Evolutionary conservation across 192 early-diverging fungal genomes (phyloP), one percentile per base, ranked within the genome.

Genomic region (Podochytrium sp.): DNA sequence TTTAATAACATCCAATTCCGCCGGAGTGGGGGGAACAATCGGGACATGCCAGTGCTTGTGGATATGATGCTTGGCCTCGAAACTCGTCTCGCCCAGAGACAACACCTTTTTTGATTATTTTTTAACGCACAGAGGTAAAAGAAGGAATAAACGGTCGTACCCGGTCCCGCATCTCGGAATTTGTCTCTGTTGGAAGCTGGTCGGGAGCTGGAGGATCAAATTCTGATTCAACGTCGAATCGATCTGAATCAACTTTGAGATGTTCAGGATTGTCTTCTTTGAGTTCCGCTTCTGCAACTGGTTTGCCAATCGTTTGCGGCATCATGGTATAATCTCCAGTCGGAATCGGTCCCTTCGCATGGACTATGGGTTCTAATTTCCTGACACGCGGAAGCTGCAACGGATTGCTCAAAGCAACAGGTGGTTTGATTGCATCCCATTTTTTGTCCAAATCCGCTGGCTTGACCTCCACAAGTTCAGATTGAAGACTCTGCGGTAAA

Each of bases 1-100:
- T 47, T 16, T 65, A 30, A 65, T 65, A 30, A 65, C 47, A 5
- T 40, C 42, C 6, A 65, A 27, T 20, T 65, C 63, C 6, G 38
- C 63, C 18, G n/a, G 16, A 29, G 41, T 65, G 27, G 63, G 63
- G 7, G 63, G 63, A 18, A 47, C 23, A 2, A 65, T 65, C 7
- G 38, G 42, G n/a, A 42, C 47, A 29, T 65, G 63, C 63, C 63
- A 65, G 25, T 65, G 63, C 47, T 65, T 43, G 38, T 65, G 63
- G 3, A 5, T 12, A 32, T 65, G 63, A 30, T 35, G 63, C 4
- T 18, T 33, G 6, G 38, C 63, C 29, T 65, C 20, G 47, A 29
- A 23, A 25, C n/a, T 39, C 7, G 47, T 35, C n/a, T 65, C 40
- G 6, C 29, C 18, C 2, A 65, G 43, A 10, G 63, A 65, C n/a